These are phyloP conservation scores for Ceratobasidium theobromae DNA, from an alignment of 1,284 basidiomycete genomes.

Conservation along the genomic window DNA sequence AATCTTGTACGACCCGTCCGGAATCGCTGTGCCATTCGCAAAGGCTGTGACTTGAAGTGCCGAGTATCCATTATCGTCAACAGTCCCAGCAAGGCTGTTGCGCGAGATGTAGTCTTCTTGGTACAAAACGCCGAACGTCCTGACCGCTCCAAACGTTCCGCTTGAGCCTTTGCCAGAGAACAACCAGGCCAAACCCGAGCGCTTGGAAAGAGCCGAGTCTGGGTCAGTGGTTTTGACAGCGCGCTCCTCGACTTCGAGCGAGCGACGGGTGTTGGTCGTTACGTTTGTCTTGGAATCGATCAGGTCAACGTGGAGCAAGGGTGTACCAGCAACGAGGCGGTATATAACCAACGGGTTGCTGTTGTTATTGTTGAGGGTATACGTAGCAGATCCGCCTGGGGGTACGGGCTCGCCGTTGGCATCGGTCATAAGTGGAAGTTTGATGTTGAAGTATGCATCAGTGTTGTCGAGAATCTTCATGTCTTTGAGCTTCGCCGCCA, in stretches of 20 bases:
- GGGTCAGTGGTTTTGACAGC: background rate
- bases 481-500: constrained; percentile 43
- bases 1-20: constrained; percentile 35
- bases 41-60: constrained; percentile 16
- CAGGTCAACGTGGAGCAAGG: constrained; percentile 43
- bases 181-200: constrained; percentile 22
- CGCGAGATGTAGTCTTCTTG: constrained; percentile 15
- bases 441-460: constrained; percentile 37
- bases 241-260: background rate
- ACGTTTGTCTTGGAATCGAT: constrained; percentile 39
- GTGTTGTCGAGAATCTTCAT: constrained; percentile 42
- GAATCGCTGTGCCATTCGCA: constrained; percentile 34
- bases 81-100: background rate
- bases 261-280: background rate
- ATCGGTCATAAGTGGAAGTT: constrained; percentile 19
- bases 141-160: constrained; percentile 5
- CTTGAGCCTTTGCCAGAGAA: background rate
- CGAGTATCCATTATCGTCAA: constrained; percentile 11
- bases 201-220: constrained; percentile 18
- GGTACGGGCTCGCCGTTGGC: background rate
- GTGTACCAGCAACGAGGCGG: constrained; percentile 44
- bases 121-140: constrained; percentile 1
- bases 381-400: constrained; percentile 33
- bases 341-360: constrained; percentile 32
- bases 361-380: constrained; percentile 38